Base-by-base conservation (phyloP, 1,139 yeast genomes). In the Hyphopichia khmerensis region DNA sequence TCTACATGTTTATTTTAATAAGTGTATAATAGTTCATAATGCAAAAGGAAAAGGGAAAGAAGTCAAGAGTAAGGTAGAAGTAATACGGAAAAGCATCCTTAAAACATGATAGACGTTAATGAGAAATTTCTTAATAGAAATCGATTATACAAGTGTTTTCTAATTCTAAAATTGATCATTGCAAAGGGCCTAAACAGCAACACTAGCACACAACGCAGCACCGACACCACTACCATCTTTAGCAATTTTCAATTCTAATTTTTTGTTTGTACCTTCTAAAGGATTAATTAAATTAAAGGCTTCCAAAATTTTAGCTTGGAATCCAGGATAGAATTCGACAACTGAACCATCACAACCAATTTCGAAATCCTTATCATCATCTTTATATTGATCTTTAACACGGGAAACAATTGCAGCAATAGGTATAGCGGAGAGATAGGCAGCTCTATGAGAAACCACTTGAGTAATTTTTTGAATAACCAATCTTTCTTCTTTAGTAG, bases 181-280 rank as follows among this genome's bases (percentile, higher is more conserved):
- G n/a, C n/a, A 30, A 30, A 6, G 9, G 14, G 26, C 13, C 43
- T 40, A 48, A 38, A 46, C 49, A 13, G 65, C 65, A 29, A 64
- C 60, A 50, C 72, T 64, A 6, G 97, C 97, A 67, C 96, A 87
- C 47, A 91, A 74, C 1, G 97, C 97, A 40, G 97, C 97, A 51
- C 98, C 98, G 35, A 90, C 96, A 47, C 96, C 96, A 46, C 95
- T 84, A 38, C 98, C 98, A 59, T 91, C 98, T 61, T 88, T 87
- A 34, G 96, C 95, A 52, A 90, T 83, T 49, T 81, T 84, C 50
- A 91, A 69, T 50, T 80, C 82, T 38, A 89, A 72, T 53, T 86
- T 80, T 62, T 87, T 82, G 51, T 77, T 79, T 49, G 84, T 83
- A 34, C 87, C 86, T 36, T 83, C 70, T 45, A 89, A 87, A 30